Evolutionary conservation across 2,329 filamentous ascomycete genomes (phyloP).

Genomic region (Penicillium brasilianum): DNA sequence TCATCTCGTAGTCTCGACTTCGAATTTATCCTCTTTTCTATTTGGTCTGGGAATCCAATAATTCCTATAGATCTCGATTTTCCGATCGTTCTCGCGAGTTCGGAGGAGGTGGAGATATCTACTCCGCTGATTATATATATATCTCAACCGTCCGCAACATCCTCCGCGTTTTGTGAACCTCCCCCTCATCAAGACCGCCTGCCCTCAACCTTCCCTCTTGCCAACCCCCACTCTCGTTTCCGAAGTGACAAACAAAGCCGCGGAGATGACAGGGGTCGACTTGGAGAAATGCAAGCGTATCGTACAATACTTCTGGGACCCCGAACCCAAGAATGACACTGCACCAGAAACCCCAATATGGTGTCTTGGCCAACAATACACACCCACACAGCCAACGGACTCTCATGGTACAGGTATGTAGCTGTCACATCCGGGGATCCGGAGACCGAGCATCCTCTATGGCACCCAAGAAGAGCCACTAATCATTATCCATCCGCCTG

Average conservation of each 20-base stretch:
- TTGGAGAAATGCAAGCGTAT: conserved; percentile 79
- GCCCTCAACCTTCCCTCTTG: neutral
- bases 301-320: conserved; percentile 91
- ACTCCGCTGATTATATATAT: neutral
- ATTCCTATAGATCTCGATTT: neutral
- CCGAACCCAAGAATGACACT: conserved; percentile 80
- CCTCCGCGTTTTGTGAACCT: neutral
- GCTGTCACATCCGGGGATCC: neutral
- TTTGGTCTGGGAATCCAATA: neutral
- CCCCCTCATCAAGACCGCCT: neutral
- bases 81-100: neutral
- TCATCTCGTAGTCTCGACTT: neutral
- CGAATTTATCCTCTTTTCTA: neutral
- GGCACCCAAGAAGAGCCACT: neutral
- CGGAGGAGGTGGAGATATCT: neutral
- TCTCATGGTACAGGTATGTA: conserved; percentile 11
- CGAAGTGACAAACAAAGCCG: neutral
- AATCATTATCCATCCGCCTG: neutral
- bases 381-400: conserved; percentile 25
- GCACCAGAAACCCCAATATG: conserved; percentile 73
- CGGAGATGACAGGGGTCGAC: conserved; percentile 69
- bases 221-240: conserved; percentile 1
- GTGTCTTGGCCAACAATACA: conserved; percentile 74
- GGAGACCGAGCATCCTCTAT: neutral
- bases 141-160: neutral